Base-by-base conservation (phyloP, 2,329 filamentous ascomycete species). In the Fusarium nanum region DNA sequence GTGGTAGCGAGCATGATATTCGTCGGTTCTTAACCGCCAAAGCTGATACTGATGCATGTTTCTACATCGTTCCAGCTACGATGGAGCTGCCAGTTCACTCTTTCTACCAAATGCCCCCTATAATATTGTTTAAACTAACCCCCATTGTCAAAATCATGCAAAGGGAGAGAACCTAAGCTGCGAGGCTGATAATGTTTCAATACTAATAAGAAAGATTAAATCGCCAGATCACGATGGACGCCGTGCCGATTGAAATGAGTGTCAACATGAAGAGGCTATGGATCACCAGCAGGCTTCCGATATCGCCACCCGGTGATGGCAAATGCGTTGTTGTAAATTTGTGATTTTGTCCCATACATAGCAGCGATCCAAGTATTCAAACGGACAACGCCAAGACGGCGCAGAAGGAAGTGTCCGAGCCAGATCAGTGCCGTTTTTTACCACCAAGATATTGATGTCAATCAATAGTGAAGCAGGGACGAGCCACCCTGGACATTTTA, bases 401-500 rank as follows among this genome's bases (percentile, higher is more conserved):
- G 25, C 25, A 47, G 25, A 14, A 44, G 14, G 41, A 25, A 44
- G 41, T 9, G 41, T 25, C 14, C 41, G 41, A 44, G 41, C 22
- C 41, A 44, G 41, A 44, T 44, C 41, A 44, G 41, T 25, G 41
- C 41, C 22, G 41, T 25, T 44, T 50, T n/a, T 40, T 25, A 20
- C 37, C 45, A 44, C 44, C 37, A 49, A 60, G 48, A 68, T 42
- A 56, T 54, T 45, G 50, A 69, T 42, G 42, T 65, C 56, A 50
- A 65, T 68, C 42, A 54, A 56, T 57, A 54, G 50, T 27, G 27
- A 48, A 50, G 50, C 55, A 55, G 57, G 59, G 56, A 62, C 27
- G 22, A 22, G 42, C 47, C 46, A 65, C 56, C 68, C 56, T 70
- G 56, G 50, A 44, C 53, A 71, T 66, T 55, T 69, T 67, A 67